These are phyloP conservation scores for Gossypium stocksii DNA, from an alignment of 345 rosid genomes.

Conservation along the genomic window DNA sequence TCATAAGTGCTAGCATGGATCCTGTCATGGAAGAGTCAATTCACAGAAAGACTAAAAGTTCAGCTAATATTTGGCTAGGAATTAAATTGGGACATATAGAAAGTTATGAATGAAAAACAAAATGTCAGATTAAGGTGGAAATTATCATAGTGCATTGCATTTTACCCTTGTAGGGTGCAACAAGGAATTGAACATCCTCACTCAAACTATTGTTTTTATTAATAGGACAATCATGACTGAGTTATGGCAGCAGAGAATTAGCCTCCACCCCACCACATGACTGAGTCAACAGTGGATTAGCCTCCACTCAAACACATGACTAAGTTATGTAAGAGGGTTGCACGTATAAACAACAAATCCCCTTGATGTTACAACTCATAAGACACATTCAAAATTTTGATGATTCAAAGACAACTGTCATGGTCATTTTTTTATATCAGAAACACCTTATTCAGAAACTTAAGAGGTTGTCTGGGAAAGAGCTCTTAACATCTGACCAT, in stretches of 20 bases:
- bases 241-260: neutral
- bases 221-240: neutral
- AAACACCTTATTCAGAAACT: neutral
- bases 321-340: neutral
- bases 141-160: neutral
- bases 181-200: neutral
- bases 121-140: neutral
- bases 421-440: neutral
- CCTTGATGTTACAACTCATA: neutral
- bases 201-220: neutral
- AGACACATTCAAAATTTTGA: neutral
- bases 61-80: neutral
- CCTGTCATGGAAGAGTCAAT: too few relatives aligned
- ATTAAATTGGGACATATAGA: neutral
- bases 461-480: neutral
- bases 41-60: neutral
- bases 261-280: neutral
- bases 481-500: neutral
- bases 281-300: too few relatives aligned
- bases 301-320: neutral
- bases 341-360: neutral
- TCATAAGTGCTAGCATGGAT: too few relatives aligned
- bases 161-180: neutral
- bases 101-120: neutral
- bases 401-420: neutral